phyloP scores from a whole-genome alignment of 169 alveolate species.

The Theileria parva region DNA sequence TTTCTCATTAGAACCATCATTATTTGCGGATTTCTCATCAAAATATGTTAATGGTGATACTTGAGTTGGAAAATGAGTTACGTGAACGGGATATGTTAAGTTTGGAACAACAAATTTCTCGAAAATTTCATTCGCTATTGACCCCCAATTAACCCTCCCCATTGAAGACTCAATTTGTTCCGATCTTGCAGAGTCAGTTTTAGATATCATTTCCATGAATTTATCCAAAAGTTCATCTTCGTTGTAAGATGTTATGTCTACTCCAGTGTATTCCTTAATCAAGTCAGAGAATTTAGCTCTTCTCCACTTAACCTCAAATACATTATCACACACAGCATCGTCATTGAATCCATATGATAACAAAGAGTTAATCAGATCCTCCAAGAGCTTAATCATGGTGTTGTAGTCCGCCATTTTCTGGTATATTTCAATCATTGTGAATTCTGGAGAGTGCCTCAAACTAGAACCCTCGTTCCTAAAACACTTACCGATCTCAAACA shows the following conservation, averaged over 20 bases:
- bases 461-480: slow-evolving; percentile 99
- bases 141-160: slow-evolving; percentile 71
- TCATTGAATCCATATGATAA: slow-evolving; percentile 85
- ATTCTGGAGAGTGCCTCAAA: slow-evolving; percentile 98
- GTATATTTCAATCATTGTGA: slow-evolving; percentile 98
- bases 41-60: slow-evolving; percentile 82
- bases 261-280: slow-evolving; percentile 37
- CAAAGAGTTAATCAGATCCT: slow-evolving; percentile 90
- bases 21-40: slow-evolving; percentile 74
- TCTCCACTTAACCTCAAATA: slow-evolving; percentile 77
- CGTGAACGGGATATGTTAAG: slow-evolving; percentile 61
- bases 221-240: slow-evolving; percentile 64
- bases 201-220: slow-evolving; percentile 67
- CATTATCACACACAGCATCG: slow-evolving; percentile 93
- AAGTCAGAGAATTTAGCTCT: slow-evolving; percentile 40
- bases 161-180: neutral
- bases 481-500: slow-evolving; percentile 98
- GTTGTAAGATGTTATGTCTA: slow-evolving; percentile 17
- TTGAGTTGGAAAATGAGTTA: slow-evolving; percentile 91
- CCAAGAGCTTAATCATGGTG: slow-evolving; percentile 95
- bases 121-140: slow-evolving; percentile 47
- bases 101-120: slow-evolving; percentile 55
- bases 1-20: slow-evolving; percentile 91
- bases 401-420: slow-evolving; percentile 95
- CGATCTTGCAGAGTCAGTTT: neutral